Evolutionary conservation across 257 asterid genomes (phyloP), one percentile per base, ranked within the genome.

Genomic region (Jasminum sambac): DNA sequence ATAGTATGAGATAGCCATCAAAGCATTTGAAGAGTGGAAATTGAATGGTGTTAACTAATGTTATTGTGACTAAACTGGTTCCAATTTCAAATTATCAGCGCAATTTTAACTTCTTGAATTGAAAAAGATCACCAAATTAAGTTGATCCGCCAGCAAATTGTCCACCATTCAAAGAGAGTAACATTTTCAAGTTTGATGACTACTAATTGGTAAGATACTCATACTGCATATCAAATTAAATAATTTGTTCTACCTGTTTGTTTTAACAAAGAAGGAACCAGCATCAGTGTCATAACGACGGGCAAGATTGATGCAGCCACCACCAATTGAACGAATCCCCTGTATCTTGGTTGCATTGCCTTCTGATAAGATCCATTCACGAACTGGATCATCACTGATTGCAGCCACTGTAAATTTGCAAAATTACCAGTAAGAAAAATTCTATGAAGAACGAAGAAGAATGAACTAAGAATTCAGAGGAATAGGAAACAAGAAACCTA

Each of bases 261-360:
- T 85, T 76, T 94, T 94, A 26, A 94, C 95, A 76, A 94, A 94
- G 80, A 87, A 91, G 14, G 96, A 74, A 75, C 95, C 96, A 46
- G 77, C 96, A 86, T 90, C 96, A 0, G 98, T 89, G 78, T 89
- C 95, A 55, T 90, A 91, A 58, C 96, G 90, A 58, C 57, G 84
- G 66, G 98, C 97, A 36, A 70, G 83, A 71, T 85, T 94, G 72
- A 94, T 85, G 89, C 98, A 94, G 68, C 98, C 98, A 58, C 98
- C 98, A 46, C 96, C 97, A 69, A 94, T 71, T 6, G 98, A 68
- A 69, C 95, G 88, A 72, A 82, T 91, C 67, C 96, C 88, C 2
- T 83, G 86, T 65, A 94, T 86, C 74, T 85, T 79, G 68, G 90
- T 86, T 63, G 96, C 97, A 72, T 91, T 89, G 75, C 97, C 98